Conservation (phyloP, 2,329 filamentous ascomycete genomes). For the Microdochium paspali region DNA sequence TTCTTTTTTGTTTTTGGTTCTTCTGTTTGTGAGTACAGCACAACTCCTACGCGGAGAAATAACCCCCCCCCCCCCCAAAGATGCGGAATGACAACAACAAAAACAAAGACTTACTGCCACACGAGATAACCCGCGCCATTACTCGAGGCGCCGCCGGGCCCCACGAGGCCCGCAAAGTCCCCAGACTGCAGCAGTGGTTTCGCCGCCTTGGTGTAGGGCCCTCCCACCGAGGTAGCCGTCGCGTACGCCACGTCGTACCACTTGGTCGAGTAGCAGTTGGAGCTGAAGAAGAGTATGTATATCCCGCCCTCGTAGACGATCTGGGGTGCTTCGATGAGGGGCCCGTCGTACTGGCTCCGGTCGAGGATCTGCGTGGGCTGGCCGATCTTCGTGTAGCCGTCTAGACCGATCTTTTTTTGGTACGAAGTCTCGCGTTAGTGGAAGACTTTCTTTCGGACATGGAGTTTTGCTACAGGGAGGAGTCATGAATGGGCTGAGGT, state of each 20-base stretch:
- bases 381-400: constrained; percentile 33
- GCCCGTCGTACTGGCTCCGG: constrained; percentile 16
- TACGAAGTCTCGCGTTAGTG: too few species aligned
- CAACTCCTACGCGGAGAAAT: too few species aligned
- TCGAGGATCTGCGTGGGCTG: constrained; percentile 21
- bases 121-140: not conserved
- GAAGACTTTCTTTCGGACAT: too few species aligned
- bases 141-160: not conserved
- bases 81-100: too few species aligned
- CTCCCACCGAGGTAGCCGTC: constrained; percentile 10
- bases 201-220: not conserved
- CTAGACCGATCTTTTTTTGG: constrained; percentile 5
- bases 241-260: constrained; percentile 36
- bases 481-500: too few species aligned
- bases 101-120: too few species aligned
- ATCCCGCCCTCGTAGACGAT: constrained; percentile 22
- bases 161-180: not conserved
- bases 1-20: too few species aligned
- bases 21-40: too few species aligned
- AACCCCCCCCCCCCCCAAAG: too few species aligned
- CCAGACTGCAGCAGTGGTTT: not conserved
- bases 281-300: constrained; percentile 40
- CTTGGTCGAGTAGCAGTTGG: constrained; percentile 31
- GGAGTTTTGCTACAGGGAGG: too few species aligned
- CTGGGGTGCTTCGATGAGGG: constrained; percentile 38